These are phyloP conservation scores for Saccharum hybrid DNA, from an alignment of 202 grass and related monocot genomes.

Conservation along the genomic window DNA sequence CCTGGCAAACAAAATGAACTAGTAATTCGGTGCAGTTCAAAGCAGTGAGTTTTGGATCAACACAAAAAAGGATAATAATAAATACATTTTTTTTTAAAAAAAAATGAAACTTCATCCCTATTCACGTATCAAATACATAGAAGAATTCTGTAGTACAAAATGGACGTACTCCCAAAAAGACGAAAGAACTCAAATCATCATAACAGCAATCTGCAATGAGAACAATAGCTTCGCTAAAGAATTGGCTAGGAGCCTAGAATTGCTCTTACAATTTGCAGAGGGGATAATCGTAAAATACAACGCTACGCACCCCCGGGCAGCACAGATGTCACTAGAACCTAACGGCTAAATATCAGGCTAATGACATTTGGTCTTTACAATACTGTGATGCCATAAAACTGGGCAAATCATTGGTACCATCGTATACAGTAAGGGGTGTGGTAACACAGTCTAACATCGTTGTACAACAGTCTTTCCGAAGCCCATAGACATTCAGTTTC, in stretches of 20 bases:
- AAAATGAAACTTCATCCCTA: neutral
- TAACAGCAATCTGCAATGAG: neutral
- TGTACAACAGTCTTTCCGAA: conserved; percentile 41
- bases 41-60: neutral
- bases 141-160: neutral
- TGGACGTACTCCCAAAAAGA: neutral
- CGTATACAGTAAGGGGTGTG: conserved; percentile 12
- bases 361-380: conserved; percentile 40
- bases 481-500: neutral
- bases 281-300: neutral
- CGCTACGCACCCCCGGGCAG: neutral
- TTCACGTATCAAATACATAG: neutral
- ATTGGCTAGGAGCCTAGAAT: conserved; percentile 12
- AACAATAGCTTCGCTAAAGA: neutral
- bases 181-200: neutral
- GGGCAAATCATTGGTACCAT: conserved; percentile 11
- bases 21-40: neutral
- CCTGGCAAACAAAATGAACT: neutral
- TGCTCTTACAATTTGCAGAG: neutral
- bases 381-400: conserved; percentile 33
- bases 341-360: conserved; percentile 21
- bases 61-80: neutral
- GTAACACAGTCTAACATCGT: conserved; percentile 12
- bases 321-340: conserved; percentile 16
- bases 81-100: neutral